A percentile compares a stretch with the other conserved stretches of the same genome.
These are phyloP conservation scores for Calonectria pseudoreteaudii DNA, from an alignment of 2,329 filamentous ascomycete species.

Conservation along the genomic window DNA sequence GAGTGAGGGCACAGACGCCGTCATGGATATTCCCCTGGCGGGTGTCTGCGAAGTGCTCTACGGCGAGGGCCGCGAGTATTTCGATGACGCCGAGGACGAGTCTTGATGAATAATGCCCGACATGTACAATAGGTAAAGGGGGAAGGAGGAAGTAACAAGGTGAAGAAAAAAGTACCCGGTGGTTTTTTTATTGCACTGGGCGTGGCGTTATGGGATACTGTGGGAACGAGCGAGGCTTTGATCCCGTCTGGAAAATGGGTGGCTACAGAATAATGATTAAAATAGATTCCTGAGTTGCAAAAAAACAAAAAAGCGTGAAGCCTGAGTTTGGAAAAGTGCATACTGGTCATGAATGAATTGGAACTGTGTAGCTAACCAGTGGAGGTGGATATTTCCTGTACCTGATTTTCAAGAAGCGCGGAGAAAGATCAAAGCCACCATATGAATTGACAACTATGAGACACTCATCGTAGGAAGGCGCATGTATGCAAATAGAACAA, in stretches of 20 bases:
- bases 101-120: neutral
- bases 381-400: neutral
- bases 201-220: neutral
- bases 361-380: neutral
- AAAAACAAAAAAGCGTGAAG: neutral
- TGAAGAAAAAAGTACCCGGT: neutral
- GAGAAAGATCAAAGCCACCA: neutral
- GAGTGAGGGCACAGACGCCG: conserved; percentile 94
- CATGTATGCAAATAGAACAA: neutral
- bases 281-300: neutral
- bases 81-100: conserved; percentile 33
- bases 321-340: neutral
- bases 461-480: neutral
- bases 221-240: neutral
- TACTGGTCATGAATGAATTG: neutral
- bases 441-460: neutral
- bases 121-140: neutral
- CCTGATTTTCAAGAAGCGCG: neutral
- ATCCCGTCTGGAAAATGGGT: neutral
- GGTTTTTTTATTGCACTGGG: neutral
- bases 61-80: conserved; percentile 64
- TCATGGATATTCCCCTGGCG: conserved; percentile 95
- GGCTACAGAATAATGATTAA: neutral
- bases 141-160: neutral
- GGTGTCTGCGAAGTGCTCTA: conserved; percentile 97